Evolutionary conservation across 805 yeast genomes (phyloP).

Genomic region (Ogataea parapolymorpha): DNA sequence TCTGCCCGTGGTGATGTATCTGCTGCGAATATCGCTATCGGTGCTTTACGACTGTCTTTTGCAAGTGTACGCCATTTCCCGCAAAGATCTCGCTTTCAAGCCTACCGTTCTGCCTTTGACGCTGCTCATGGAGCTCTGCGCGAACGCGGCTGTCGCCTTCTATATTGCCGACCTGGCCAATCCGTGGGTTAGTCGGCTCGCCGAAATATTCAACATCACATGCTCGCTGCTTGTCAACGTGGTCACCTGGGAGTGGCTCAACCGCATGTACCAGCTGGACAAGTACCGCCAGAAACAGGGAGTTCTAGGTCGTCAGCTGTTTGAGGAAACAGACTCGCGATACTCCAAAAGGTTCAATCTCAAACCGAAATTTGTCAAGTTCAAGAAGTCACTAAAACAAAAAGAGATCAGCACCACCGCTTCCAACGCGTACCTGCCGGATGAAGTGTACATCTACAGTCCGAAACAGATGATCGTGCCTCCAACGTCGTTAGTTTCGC

Average conservation of each 20-base stretch:
- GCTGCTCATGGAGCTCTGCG: slow-evolving; percentile 49
- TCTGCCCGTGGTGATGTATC: slow-evolving; percentile 69
- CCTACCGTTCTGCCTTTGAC: slow-evolving; percentile 53
- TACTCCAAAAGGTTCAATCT: slow-evolving; percentile 13
- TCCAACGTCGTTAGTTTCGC: slow-evolving; percentile 8
- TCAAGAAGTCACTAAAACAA: slow-evolving; percentile 1
- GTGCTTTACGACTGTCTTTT: slow-evolving; percentile 66
- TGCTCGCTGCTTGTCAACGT: slow-evolving; percentile 70
- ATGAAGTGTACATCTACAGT: slow-evolving; percentile 40
- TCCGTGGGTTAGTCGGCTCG: slow-evolving; percentile 69
- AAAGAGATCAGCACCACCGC: background rate
- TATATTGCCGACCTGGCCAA: slow-evolving; percentile 75
- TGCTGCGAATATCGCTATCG: slow-evolving; percentile 68
- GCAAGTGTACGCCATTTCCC: slow-evolving; percentile 50
- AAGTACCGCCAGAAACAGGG: slow-evolving; percentile 64
- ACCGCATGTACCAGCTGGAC: slow-evolving; percentile 55
- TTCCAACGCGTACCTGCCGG: background rate
- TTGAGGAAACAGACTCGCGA: slow-evolving; percentile 49
- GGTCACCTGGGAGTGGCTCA: slow-evolving; percentile 85
- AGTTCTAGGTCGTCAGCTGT: slow-evolving; percentile 69
- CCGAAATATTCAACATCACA: slow-evolving; percentile 70
- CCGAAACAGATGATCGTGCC: slow-evolving; percentile 42
- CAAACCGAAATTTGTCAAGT: slow-evolving; percentile 6
- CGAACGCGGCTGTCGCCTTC: slow-evolving; percentile 61
- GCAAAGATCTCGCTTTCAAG: slow-evolving; percentile 49